Evolutionary conservation across 2,329 filamentous ascomycete species (phyloP), one percentile per base, ranked within the genome.

Genomic region (Triangularia setosa): DNA sequence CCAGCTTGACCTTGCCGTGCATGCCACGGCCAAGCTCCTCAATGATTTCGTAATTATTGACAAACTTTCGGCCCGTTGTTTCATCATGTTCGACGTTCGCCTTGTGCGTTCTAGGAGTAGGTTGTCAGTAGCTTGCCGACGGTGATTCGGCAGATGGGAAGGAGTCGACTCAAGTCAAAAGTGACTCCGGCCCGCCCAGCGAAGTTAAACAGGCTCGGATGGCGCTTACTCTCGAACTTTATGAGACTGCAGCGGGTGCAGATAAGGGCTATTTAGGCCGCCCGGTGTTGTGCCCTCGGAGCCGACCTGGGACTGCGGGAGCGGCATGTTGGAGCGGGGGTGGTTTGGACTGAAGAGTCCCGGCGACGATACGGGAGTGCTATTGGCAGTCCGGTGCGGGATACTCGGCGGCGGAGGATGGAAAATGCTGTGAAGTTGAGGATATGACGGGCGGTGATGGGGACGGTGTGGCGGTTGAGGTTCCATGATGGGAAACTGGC

Each of bases 1-100:
- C 95, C 57, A 97, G 84, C 79, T 99, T 99, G 73, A 99, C 95
- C 80, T 98, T 99, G 73, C 95, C 95, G 75, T 99, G 95, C 72
- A 97, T 92, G 59, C 95, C 95, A 65, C 95, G 90, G 62, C 95
- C 95, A 61, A 99, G 91, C 78, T 99, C 95, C 76, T 96, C 91
- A 69, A 98, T 90, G 71, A 99, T 92, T 77, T 97, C 92, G 79
- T 99, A 99, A 74, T 97, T 91, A 73, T 99, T 99, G 81, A 99
- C 96, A 61, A 93, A 84, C 79, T 99, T 99, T 68, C 95, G 91
- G 65, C 95, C 95, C 4, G 94, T 96, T 67, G 92, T 84, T 61
- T 86, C 86, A 76, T 98, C 93, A 67, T 93, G 89, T 73, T 98
- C 94, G 70, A 97, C 92, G 72, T 93, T 89, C 61, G 92, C 93